These are phyloP conservation scores for Aspergillus proliferans DNA, from an alignment of 2,329 filamentous ascomycete species.

Conservation along the genomic window DNA sequence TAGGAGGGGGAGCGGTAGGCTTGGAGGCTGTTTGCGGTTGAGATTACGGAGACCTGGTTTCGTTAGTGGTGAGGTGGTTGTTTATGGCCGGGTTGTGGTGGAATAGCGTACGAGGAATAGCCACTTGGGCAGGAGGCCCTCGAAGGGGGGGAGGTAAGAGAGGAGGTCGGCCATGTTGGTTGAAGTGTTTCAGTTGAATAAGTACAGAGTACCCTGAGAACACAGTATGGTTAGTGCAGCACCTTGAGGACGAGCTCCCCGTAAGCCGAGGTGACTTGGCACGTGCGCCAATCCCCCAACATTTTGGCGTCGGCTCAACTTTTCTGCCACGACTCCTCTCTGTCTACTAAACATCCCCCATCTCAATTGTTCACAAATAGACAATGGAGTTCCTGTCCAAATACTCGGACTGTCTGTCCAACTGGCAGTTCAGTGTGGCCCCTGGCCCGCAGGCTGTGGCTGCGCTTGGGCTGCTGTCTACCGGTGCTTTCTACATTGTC, in stretches of 20 bases:
- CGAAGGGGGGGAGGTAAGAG: conserved; percentile 31
- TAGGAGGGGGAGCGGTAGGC: conserved; percentile 73
- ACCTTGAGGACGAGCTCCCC: conserved; percentile 1
- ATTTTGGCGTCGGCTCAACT: not conserved
- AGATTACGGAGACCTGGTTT: conserved; percentile 68
- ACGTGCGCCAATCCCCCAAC: conserved; percentile 1
- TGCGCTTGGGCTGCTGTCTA: conserved; percentile 31
- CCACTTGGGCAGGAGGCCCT: conserved; percentile 58
- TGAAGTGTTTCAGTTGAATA: no score
- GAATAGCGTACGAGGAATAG: conserved; percentile 52
- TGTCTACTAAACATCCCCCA: not conserved
- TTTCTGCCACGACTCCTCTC: not conserved
- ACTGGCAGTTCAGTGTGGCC: conserved; percentile 28
- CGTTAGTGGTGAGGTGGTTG: not conserved
- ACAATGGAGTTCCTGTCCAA: conserved; percentile 28
- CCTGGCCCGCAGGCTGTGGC: conserved; percentile 32
- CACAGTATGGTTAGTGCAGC: not conserved
- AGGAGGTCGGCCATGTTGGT: conserved; percentile 13
- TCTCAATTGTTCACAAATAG: not conserved
- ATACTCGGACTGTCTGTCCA: conserved; percentile 25
- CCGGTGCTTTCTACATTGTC: conserved; percentile 56
- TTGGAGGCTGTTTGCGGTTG: conserved; percentile 79
- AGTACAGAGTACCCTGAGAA: no score
- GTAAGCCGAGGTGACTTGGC: conserved; percentile 5
- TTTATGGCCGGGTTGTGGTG: not conserved